Conservation (phyloP, 192 early-diverging fungal genomes). For the Coemansia sp. region DNA sequence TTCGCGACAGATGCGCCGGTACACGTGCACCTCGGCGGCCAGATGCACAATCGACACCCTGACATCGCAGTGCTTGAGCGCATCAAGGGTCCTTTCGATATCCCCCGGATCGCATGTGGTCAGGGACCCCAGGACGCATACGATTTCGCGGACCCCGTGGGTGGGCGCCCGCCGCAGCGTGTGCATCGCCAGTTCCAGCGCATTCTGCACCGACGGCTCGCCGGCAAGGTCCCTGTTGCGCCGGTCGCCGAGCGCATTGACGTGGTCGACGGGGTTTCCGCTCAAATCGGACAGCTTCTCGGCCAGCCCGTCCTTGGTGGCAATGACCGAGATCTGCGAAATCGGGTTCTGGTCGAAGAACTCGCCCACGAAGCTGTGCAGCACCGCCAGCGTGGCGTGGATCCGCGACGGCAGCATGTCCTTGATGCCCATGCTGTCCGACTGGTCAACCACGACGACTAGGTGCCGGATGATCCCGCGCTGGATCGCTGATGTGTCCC, state of each 20-base stretch:
- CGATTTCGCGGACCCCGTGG: conserved; percentile 85
- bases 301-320: conserved; percentile 82
- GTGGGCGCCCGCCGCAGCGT: conserved; percentile 79
- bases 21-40: conserved; percentile 87
- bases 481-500: conserved; percentile 71
- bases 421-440: conserved; percentile 78
- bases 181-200: conserved; percentile 78
- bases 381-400: conserved; percentile 66
- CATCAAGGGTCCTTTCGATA: conserved; percentile 77
- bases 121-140: conserved; percentile 84
- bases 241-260: conserved; percentile 64
- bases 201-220: conserved; percentile 92
- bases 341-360: conserved; percentile 97
- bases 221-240: conserved; percentile 72
- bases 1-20: conserved; percentile 66
- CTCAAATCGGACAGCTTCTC: conserved; percentile 84
- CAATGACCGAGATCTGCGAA: conserved; percentile 79
- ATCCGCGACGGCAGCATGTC: conserved; percentile 83
- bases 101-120: conserved; percentile 94
- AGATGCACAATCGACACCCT: conserved; percentile 86
- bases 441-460: conserved; percentile 80
- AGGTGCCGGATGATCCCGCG: conserved; percentile 85
- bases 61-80: conserved; percentile 68
- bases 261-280: conserved; percentile 84
- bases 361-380: conserved; percentile 77